These are phyloP conservation scores for Fraxinus angustifolia DNA, from an alignment of 305 asterid species.

Conservation along the genomic window DNA sequence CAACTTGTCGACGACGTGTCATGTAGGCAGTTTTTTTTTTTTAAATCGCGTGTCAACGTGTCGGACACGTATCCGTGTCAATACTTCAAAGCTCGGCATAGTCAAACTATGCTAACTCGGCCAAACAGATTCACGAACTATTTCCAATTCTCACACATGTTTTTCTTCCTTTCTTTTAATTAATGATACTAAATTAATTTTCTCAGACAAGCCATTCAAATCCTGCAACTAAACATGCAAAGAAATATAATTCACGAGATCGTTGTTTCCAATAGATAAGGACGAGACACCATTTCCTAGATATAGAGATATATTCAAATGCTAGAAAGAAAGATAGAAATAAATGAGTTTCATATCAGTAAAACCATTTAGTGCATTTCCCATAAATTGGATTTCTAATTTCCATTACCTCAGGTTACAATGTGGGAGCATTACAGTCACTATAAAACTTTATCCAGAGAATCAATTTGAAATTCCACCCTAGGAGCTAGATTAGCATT, in stretches of 20 bases:
- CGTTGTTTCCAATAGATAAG: conserved; percentile 4
- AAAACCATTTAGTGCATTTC: background rate
- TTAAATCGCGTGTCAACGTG: too few species aligned
- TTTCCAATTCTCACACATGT: background rate
- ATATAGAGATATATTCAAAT: conserved; percentile 6
- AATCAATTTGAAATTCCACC: background rate
- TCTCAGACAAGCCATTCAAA: background rate
- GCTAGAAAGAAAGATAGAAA: background rate
- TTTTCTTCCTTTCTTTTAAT: background rate
- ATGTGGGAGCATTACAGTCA: background rate
- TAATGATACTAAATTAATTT: conserved; percentile 3
- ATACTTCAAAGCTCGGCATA: background rate
- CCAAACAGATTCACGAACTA: background rate
- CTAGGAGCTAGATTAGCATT: background rate
- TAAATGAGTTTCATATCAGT: background rate
- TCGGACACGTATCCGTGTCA: too few species aligned
- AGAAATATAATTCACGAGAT: background rate
- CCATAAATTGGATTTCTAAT: background rate
- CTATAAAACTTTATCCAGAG: background rate
- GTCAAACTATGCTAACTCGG: background rate
- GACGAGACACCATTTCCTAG: background rate
- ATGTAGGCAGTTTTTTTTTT: too few species aligned
- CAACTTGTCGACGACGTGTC: too few species aligned
- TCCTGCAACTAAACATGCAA: background rate
- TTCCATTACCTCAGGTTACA: background rate